Base-by-base conservation (phyloP, 345 rosid genomes). In the Trapa bicornis region DNA sequence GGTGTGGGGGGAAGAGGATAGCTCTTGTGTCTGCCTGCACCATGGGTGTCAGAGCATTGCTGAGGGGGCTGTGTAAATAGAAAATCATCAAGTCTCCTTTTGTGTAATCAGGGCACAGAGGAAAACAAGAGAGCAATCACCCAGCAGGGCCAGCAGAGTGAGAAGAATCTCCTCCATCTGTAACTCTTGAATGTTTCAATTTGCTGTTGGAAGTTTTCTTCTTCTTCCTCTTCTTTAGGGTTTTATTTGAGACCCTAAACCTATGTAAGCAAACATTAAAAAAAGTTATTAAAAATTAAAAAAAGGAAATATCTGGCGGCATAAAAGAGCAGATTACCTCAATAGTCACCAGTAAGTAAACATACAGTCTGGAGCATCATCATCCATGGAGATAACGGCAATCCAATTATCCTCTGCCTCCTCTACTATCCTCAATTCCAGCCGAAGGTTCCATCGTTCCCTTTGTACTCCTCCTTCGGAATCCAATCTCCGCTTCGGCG, bases 311-410 rank as follows among this genome's bases (percentile, higher is more conserved):
- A 48, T 48, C 0, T 3, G 14, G 14, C 11, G 15, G 3, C 22
- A 7, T 14, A 50, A 50, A 16, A 50, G 56, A 16, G 4, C 52
- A 13, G 52, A 41, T 2, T 47, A 2, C 3, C 9, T 47, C 52
- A 47, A 47, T 47, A 12, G 52, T 47, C 52, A 13, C 4, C 22
- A 50, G 56, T 10, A 6, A 50, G 56, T 0, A 29, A 50, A 14
- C 13, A 14, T 3, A 14, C 13, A 22, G 56, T 3, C 5, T 3
- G 5, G 52, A 47, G 52, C n/a, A 47, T 6, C 47, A 41, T 41
- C 17, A 16, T 45, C 61, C 22, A 54, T 61, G 64, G 70, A 41
- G 70, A 68, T 68, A 45, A 61, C 53, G 52, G 45, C 70, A 47
- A 41, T 32, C 53, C 70, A 57, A 4, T 54, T 68, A 39, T 58